Evolutionary conservation across 345 rosid genomes (phyloP), one percentile per base, ranked within the genome.

Genomic region (Microcos paniculata): DNA sequence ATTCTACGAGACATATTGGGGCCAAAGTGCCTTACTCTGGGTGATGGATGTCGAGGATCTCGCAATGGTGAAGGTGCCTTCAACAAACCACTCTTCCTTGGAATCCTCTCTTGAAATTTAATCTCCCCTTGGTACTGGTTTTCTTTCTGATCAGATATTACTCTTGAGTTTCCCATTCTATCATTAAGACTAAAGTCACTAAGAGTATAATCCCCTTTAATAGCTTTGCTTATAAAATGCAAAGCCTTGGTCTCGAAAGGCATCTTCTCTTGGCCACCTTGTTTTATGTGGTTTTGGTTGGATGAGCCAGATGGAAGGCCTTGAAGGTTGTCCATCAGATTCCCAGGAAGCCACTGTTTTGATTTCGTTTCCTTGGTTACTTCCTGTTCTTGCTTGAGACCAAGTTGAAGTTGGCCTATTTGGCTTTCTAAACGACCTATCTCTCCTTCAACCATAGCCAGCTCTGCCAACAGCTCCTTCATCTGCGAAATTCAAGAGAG

Each of bases 141-240:
- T 76, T 85, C 89, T 79, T 86, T 90, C 69, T 85, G 87, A 69
- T 86, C 84, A 42, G 75, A 31, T 57, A 76, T 56, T 7, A 63
- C 10, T 52, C 79, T 83, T 6, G 86, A 65, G 12, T 71, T 79
- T 62, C 87, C 78, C 55, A 67, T 62, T 83, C 84, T 87, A 71
- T 88, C 91, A 51, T 74, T 82, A 1, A 81, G 64, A 63, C 77
- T 88, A 81, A 87, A 90, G 85, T 87, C 91, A 70, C 79, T 86
- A 4, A 80, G 74, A 23, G 75, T 61, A 51, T 87, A 93, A 78
- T 91, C 98, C 3, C 91, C 94, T 77, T 91, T 91, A 49, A 93
- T 95, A 51, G 99, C 92, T 84, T 93, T 95, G 73, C 88, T 93
- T 49, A 95, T 93, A 80, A 95, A 95, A 81, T 91, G 98, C 83